Percentiles rank a stretch among this genome's conserved stretches.
These are phyloP conservation scores for Rhodotorula kratochvilovae DNA, from an alignment of 768 basidiomycete species.

Conservation along the genomic window DNA sequence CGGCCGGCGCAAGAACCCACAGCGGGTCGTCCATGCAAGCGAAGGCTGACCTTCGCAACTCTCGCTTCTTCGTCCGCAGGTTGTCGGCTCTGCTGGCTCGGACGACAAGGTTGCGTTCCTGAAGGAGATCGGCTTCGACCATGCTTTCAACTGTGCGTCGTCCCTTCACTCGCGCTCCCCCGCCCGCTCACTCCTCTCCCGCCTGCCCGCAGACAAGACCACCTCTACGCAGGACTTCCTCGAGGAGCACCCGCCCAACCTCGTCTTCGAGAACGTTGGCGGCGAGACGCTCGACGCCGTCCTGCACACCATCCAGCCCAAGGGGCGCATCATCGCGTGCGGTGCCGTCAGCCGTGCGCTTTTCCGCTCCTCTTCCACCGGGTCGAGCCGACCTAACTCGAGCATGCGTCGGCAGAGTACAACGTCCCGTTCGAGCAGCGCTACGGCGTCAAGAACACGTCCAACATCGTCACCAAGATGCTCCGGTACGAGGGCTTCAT, in stretches of 20 bases:
- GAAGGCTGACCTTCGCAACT: not conserved
- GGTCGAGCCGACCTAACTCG: too few relatives aligned
- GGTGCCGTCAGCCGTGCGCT: conserved; percentile 24
- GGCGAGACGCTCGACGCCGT: conserved; percentile 44
- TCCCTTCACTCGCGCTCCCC: not conserved
- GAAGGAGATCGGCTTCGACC: conserved; percentile 60
- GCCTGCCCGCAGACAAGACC: conserved; percentile 51
- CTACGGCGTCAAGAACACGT: conserved; percentile 37
- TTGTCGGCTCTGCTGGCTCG: conserved; percentile 66
- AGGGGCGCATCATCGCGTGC: conserved; percentile 42
- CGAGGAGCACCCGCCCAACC: conserved; percentile 58
- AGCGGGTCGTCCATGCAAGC: too few relatives aligned
- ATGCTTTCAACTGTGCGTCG: conserved; percentile 60
- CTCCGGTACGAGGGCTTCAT: conserved; percentile 31
- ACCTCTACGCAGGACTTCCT: conserved; percentile 56
- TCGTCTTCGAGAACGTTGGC: conserved; percentile 51
- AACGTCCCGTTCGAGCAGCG: conserved; percentile 34
- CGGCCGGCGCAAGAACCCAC: too few relatives aligned
- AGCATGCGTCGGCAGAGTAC: conserved; percentile 4
- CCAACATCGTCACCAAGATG: conserved; percentile 23
- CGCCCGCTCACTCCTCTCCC: not conserved
- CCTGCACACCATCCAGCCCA: conserved; percentile 34
- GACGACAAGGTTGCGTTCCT: conserved; percentile 68
- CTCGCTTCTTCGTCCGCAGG: conserved; percentile 41
- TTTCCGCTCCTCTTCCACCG: too few relatives aligned